These are phyloP conservation scores for Collybiopsis confluens DNA, from an alignment of 768 basidiomycete genomes.

Conservation along the genomic window DNA sequence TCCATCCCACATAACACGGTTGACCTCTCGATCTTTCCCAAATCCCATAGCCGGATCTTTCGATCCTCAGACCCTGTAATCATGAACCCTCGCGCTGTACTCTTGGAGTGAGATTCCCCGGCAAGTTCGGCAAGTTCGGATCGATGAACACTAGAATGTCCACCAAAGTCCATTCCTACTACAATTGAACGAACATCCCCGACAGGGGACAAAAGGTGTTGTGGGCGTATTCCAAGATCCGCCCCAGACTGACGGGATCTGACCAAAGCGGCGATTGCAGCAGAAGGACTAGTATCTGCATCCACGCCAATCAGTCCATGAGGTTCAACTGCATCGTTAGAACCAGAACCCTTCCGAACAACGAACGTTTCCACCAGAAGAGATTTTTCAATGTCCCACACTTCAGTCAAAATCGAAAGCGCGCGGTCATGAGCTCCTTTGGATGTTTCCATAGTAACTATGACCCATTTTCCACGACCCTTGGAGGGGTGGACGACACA, in stretches of 20 bases:
- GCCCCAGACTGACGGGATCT: conserved; percentile 49
- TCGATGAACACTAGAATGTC: conserved; percentile 50
- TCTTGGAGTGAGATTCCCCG: conserved; percentile 36
- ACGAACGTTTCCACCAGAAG: conserved; percentile 76
- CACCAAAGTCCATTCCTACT: conserved; percentile 75
- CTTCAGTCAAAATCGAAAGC: conserved; percentile 63
- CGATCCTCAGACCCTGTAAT: conserved; percentile 90
- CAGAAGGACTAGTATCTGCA: conserved; percentile 60
- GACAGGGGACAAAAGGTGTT: conserved; percentile 41
- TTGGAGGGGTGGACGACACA: conserved; percentile 80
- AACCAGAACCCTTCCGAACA: conserved; percentile 42
- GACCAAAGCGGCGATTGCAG: conserved; percentile 79
- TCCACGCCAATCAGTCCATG: conserved; percentile 48
- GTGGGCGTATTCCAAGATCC: conserved; percentile 25
- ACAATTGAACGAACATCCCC: conserved; percentile 68
- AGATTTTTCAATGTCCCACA: conserved; percentile 90
- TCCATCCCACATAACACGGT: conserved; percentile 77
- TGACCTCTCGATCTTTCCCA: conserved; percentile 68
- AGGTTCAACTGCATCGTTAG: conserved; percentile 51
- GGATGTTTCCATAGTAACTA: conserved; percentile 70
- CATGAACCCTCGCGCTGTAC: conserved; percentile 61
- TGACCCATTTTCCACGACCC: conserved; percentile 86
- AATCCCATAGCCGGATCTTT: conserved; percentile 84
- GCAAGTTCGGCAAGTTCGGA: conserved; percentile 45
- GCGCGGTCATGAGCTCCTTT: conserved; percentile 35